Percentiles rank a stretch among this genome's conserved stretches.
phyloP scores from a whole-genome alignment of 371 early-diverging fungal genomes.

The Rhizomucor miehei region DNA sequence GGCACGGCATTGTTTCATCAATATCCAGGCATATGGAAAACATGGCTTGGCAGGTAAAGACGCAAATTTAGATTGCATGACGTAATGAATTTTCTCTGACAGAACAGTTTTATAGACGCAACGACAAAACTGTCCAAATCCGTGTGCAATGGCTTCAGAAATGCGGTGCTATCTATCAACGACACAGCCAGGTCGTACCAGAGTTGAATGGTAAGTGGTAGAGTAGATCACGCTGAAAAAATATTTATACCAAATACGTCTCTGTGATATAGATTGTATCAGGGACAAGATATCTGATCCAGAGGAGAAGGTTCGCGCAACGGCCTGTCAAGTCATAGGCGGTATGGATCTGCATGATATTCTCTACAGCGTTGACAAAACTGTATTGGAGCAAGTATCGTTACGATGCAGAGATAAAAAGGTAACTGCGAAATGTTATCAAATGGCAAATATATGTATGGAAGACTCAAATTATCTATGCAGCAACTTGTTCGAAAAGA shows the following conservation, averaged over 20 bases:
- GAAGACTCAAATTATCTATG: neutral
- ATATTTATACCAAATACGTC: no score
- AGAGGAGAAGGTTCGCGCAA: constrained; percentile 89
- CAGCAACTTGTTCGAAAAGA: constrained; percentile 64
- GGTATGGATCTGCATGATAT: constrained; percentile 57
- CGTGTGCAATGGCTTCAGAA: constrained; percentile 79
- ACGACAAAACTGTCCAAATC: constrained; percentile 70
- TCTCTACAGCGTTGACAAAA: constrained; percentile 51
- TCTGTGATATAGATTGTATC: constrained; percentile 42
- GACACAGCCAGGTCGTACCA: neutral
- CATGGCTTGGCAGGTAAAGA: constrained; percentile 78
- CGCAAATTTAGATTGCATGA: neutral
- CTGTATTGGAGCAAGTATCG: constrained; percentile 63
- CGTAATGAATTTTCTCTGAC: neutral
- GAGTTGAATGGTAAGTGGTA: constrained; percentile 5
- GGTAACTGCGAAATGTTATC: no score
- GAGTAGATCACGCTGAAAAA: no score
- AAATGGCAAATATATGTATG: neutral
- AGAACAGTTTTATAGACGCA: constrained; percentile 42
- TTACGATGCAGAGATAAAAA: constrained; percentile 89
- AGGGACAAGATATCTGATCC: constrained; percentile 80
- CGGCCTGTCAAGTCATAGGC: constrained; percentile 68
- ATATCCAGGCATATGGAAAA: constrained; percentile 84
- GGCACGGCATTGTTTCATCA: constrained; percentile 65
- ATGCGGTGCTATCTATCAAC: constrained; percentile 43